These are phyloP conservation scores for Polygonum maritimum DNA, from an alignment of 148 eudicot species.

Conservation along the genomic window DNA sequence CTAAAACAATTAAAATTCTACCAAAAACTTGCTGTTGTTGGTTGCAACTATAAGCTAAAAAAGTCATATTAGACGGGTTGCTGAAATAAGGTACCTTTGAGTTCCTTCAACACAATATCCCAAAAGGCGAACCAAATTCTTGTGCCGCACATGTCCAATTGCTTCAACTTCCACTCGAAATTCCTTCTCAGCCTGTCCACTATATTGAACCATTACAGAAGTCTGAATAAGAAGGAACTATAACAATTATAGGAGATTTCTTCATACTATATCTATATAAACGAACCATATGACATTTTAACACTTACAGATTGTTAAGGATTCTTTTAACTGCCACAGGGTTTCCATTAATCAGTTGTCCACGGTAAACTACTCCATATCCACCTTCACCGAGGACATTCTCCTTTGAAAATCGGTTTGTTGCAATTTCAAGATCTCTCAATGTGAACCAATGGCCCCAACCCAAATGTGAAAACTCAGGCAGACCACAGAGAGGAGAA, in stretches of 20 bases:
- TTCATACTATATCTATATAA: background rate
- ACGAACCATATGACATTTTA: background rate
- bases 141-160: slow-evolving; percentile 14
- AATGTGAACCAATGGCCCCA: slow-evolving; percentile 83
- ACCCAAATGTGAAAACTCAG: slow-evolving; percentile 68
- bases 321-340: slow-evolving; percentile 63
- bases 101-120: slow-evolving; percentile 17
- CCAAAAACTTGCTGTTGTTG: background rate
- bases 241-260: background rate
- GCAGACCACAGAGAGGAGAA: slow-evolving; percentile 60
- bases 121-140: slow-evolving; percentile 16
- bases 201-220: background rate
- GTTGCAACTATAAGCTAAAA: background rate
- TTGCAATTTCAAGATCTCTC: slow-evolving; percentile 62
- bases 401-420: slow-evolving; percentile 55
- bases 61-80: background rate
- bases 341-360: slow-evolving; percentile 49
- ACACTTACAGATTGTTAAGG: slow-evolving; percentile 58
- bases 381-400: slow-evolving; percentile 78
- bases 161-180: slow-evolving; percentile 15
- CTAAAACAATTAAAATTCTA: background rate
- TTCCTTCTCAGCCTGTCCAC: slow-evolving; percentile 19
- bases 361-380: slow-evolving; percentile 65
- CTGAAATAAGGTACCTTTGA: slow-evolving; percentile 5
- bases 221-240: background rate